A percentile compares a stretch with the other conserved stretches of the same genome.
These are phyloP conservation scores for Phaeolepiota aurea DNA, from an alignment of 768 basidiomycete species.

Conservation along the genomic window DNA sequence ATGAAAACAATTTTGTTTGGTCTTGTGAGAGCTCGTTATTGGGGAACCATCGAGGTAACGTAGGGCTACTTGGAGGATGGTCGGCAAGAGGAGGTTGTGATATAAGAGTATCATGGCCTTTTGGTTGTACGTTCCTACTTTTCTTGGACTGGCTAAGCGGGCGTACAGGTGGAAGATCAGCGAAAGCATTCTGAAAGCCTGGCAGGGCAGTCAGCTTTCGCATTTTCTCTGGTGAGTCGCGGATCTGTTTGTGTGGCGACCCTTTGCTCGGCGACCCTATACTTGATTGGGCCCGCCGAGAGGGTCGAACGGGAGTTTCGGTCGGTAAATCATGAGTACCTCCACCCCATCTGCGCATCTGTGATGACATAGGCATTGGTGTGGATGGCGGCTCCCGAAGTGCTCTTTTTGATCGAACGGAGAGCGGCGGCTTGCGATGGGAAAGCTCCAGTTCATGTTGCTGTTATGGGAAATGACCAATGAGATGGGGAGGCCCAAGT, in stretches of 20 bases:
- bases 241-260: conserved; percentile 14
- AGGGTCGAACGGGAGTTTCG: conserved; percentile 17
- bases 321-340: conserved; percentile 13
- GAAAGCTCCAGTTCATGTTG: conserved; percentile 63
- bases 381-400: conserved; percentile 26
- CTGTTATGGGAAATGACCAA: conserved; percentile 22
- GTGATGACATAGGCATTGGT: conserved; percentile 28
- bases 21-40: not conserved
- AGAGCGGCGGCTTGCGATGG: conserved; percentile 36
- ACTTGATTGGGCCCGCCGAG: conserved; percentile 28
- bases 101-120: not conserved
- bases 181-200: conserved; percentile 51
- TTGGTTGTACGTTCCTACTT: conserved; percentile 10
- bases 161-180: conserved; percentile 26
- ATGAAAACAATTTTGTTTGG: not conserved
- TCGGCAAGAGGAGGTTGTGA: not conserved
- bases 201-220: conserved; percentile 28
- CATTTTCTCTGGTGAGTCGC: conserved; percentile 24
- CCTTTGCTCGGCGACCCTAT: conserved; percentile 5
- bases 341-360: conserved; percentile 30
- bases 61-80: too few species aligned
- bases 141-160: conserved; percentile 10
- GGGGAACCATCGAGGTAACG: not conserved
- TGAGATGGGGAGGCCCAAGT: conserved; percentile 3
- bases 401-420: conserved; percentile 32